Base-by-base conservation (phyloP, 805 yeast genomes). In the Kurtzmaniella fragi region DNA sequence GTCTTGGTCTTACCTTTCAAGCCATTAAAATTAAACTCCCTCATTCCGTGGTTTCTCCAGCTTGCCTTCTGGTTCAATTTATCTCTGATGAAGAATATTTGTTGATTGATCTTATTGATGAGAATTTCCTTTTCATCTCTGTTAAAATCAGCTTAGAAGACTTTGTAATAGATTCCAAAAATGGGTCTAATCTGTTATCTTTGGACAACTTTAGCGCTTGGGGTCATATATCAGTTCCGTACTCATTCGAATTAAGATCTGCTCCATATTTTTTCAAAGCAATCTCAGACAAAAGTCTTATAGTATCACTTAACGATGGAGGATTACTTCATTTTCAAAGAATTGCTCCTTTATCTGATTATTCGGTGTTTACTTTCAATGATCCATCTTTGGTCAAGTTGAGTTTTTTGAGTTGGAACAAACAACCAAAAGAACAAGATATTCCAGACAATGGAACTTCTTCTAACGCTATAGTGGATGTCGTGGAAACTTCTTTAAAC, bases 241-340 rank as follows among this genome's bases (percentile, higher is more conserved):
- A 82, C 56, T 64, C 73, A n/a, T 68, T 68, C 48, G 74, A 68
- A 41, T 54, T 68, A 40, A 53, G 69, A 32, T 61, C 65, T 3
- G 40, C 51, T 1, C 65, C 65, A 7, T 59, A 50, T 38, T 48
- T 46, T 16, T 39, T 62, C 43, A 63, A 69, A 36, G 56, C 82
- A 1, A 57, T 80, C 12, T 70, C 75, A 26, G 44, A 61, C 0
- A 49, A 53, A 2, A 68, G 72, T 33, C 53, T 79, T 7, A 54
- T 88, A 3, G 77, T 83, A 0, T 69, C 87, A 4, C 64, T 89
- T 35, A 70, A 71, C 32, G 95, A 90, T 60, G 96, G 97, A 17
- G 87, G 90, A 1, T 56, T 89, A 31, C 60, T 87, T 36, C 80
- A 79, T 33, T 64, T 84, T 41, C 48, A 50, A 28, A 63, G 78